phyloP scores from a whole-genome alignment of 768 basidiomycete species.

The Pulveroboletus ravenelii region DNA sequence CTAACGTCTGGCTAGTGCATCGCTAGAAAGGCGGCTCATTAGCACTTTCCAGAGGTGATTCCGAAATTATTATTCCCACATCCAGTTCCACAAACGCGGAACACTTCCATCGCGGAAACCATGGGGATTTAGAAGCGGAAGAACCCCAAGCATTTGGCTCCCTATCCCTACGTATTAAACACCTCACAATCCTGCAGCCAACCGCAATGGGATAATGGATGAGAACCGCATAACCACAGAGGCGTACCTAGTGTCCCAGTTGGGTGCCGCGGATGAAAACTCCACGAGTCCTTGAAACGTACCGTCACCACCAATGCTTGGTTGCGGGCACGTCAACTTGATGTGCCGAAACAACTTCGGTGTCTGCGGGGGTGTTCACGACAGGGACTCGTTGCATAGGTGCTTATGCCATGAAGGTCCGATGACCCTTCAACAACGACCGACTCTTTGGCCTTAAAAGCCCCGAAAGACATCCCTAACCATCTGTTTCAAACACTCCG shows the following conservation, averaged over 20 bases:
- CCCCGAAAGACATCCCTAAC: conserved; percentile 55
- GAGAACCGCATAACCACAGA: background rate
- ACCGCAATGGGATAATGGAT: conserved; percentile 47
- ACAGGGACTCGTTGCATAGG: conserved; percentile 63
- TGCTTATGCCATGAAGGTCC: conserved; percentile 72
- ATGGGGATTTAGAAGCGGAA: conserved; percentile 36
- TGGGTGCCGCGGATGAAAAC: conserved; percentile 61
- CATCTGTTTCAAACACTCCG: conserved; percentile 50
- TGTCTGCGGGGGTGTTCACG: conserved; percentile 33
- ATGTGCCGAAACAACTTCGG: background rate
- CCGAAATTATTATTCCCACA: conserved; percentile 38
- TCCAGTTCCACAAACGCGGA: background rate
- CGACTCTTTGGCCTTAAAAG: conserved; percentile 51
- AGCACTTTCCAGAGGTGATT: conserved; percentile 59
- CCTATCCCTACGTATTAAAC: background rate
- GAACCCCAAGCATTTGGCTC: background rate
- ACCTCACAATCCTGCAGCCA: conserved; percentile 63
- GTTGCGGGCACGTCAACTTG: background rate
- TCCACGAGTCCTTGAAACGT: conserved; percentile 67
- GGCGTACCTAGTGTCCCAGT: conserved; percentile 55
- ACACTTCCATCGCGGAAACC: conserved; percentile 40
- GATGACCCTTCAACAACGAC: conserved; percentile 38
- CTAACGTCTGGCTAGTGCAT: background rate
- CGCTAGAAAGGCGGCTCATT: conserved; percentile 44
- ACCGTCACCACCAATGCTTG: conserved; percentile 56